These are phyloP conservation scores for Cladosporium sp. DNA, from an alignment of 2,329 filamentous ascomycete genomes.

Conservation along the genomic window DNA sequence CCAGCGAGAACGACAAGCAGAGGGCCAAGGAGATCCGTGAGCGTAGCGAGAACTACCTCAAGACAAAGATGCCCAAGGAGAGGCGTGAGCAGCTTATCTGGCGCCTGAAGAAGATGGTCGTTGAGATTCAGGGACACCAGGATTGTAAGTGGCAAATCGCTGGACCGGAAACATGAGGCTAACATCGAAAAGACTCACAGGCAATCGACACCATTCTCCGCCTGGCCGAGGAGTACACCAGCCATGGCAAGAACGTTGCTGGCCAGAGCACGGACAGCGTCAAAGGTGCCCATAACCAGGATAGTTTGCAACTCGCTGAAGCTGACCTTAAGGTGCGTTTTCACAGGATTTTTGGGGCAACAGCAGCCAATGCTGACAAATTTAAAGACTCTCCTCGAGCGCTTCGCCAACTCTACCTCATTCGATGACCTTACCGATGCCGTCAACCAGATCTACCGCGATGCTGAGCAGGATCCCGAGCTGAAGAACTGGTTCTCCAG, in stretches of 20 bases:
- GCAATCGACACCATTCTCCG: constrained; percentile 86
- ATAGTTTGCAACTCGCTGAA: constrained; percentile 70
- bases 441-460: constrained; percentile 80
- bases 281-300: constrained; percentile 67
- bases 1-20: constrained; percentile 62
- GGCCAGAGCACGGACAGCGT: constrained; percentile 66
- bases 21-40: constrained; percentile 45
- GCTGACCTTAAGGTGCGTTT: constrained; percentile 69
- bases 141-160: constrained; percentile 62
- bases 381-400: constrained; percentile 77
- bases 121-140: constrained; percentile 92
- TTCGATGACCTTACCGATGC: constrained; percentile 81
- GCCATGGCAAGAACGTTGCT: constrained; percentile 67
- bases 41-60: constrained; percentile 70
- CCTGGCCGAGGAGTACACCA: constrained; percentile 80
- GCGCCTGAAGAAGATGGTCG: constrained; percentile 95
- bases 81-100: constrained; percentile 89
- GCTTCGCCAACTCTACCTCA: constrained; percentile 93
- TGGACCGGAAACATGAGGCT: background rate
- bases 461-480: constrained; percentile 83
- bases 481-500: constrained; percentile 86
- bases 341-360: constrained; percentile 42
- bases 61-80: constrained; percentile 85
- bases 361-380: constrained; percentile 52
- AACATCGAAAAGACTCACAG: constrained; percentile 62